These are phyloP conservation scores for Xylaria bambusicola DNA, from an alignment of 495 filamentous ascomycete species.

Conservation along the genomic window DNA sequence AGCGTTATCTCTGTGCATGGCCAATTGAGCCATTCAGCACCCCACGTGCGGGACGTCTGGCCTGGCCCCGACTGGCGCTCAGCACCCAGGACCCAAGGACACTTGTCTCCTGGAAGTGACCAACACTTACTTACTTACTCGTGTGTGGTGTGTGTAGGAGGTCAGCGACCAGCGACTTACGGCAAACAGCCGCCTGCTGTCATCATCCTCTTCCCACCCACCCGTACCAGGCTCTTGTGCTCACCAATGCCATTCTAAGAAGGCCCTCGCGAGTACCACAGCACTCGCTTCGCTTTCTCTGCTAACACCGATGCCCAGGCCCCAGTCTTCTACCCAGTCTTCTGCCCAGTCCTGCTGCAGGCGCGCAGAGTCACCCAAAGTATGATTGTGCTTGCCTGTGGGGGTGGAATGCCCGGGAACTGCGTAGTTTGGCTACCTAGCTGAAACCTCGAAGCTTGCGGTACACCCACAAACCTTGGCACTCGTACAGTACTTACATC, in stretches of 20 bases:
- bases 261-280: conserved; percentile 4
- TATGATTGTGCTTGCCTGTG: neutral
- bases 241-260: neutral
- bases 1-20: too few species aligned
- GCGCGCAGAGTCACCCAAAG: conserved; percentile 7
- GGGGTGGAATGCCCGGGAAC: neutral
- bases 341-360: too few species aligned
- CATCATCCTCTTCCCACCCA: neutral
- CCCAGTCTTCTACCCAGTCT: too few species aligned
- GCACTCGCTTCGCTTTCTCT: neutral
- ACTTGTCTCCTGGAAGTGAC: neutral
- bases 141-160: neutral
- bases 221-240: neutral
- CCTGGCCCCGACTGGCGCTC: neutral
- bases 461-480: conserved; percentile 12
- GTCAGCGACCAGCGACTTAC: conserved; percentile 2
- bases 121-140: too few species aligned
- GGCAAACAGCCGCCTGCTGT: neutral
- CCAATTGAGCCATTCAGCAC: conserved; percentile 29
- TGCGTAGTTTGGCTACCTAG: neutral
- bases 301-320: conserved; percentile 6
- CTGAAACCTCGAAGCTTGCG: conserved; percentile 4
- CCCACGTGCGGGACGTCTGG: conserved; percentile 26
- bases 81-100: too few species aligned
- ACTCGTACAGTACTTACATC: conserved; percentile 17